phyloP scores from a whole-genome alignment of 805 yeast genomes.

The Starmerella sp. region DNA sequence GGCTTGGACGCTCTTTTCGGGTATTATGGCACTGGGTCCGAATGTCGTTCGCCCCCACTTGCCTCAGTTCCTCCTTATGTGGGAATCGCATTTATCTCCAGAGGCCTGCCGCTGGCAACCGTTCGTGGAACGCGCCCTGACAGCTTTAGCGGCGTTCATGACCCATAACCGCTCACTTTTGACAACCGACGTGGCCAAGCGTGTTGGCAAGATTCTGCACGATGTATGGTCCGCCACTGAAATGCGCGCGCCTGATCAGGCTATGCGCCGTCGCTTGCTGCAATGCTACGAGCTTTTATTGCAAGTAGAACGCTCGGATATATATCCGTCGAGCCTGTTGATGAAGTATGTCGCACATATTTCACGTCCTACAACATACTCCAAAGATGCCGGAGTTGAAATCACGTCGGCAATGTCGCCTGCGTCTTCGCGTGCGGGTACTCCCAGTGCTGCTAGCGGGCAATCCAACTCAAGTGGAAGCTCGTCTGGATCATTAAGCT shows the following conservation, averaged over 20 bases:
- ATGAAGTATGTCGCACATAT: slow-evolving; percentile 28
- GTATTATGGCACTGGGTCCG: slow-evolving; percentile 51
- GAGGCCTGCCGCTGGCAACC: slow-evolving; percentile 26
- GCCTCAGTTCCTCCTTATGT: slow-evolving; percentile 48
- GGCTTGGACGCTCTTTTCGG: slow-evolving; percentile 55
- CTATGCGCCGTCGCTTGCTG: slow-evolving; percentile 21
- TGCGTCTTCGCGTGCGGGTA: background rate
- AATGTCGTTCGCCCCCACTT: slow-evolving; percentile 43
- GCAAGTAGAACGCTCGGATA: slow-evolving; percentile 10
- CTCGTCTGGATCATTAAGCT: background rate
- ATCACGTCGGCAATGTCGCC: slow-evolving; percentile 13
- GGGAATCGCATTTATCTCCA: slow-evolving; percentile 47
- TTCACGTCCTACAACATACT: slow-evolving; percentile 8
- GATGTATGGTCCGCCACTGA: slow-evolving; percentile 28
- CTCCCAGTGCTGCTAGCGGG: background rate
- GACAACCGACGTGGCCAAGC: slow-evolving; percentile 35
- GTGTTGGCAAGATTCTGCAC: slow-evolving; percentile 41
- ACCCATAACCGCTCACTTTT: slow-evolving; percentile 30
- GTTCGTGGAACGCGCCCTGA: slow-evolving; percentile 36
- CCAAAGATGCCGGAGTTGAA: slow-evolving; percentile 11
- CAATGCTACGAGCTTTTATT: slow-evolving; percentile 20
- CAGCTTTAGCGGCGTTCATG: slow-evolving; percentile 45
- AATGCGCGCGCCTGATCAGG: slow-evolving; percentile 18
- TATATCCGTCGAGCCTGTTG: slow-evolving; percentile 33
- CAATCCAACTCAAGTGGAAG: background rate